Evolutionary conservation across 2,329 filamentous ascomycete genomes (phyloP).

Genomic region (Penicillium sp.): DNA sequence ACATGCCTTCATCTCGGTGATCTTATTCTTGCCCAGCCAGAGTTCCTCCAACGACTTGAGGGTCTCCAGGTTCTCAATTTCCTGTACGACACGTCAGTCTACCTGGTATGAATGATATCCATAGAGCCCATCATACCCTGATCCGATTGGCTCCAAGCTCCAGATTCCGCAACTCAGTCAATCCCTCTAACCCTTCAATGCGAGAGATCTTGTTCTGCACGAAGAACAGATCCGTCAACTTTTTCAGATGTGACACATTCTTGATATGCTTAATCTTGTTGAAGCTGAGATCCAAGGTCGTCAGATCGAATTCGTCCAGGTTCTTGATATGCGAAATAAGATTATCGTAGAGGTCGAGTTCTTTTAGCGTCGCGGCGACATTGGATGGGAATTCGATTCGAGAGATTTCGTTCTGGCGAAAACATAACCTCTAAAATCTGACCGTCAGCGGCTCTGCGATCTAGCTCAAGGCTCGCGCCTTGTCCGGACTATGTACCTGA

Average conservation of each 20-base stretch:
- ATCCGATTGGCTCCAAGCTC: conserved; percentile 93
- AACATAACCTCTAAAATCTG: conserved; percentile 65
- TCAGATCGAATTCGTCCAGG: conserved; percentile 75
- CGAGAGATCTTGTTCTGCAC: conserved; percentile 90
- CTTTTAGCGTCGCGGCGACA: conserved; percentile 66
- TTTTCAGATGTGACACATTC: conserved; percentile 71
- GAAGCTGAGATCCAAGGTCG: conserved; percentile 85
- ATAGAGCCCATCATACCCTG: conserved; percentile 45
- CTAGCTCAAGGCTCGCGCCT: not conserved
- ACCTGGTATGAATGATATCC: too few relatives aligned
- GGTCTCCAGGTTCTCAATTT: conserved; percentile 80
- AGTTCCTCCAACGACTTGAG: conserved; percentile 78
- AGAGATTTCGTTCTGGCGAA: conserved; percentile 88
- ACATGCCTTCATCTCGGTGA: conserved; percentile 69
- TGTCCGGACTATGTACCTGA: conserved; percentile 43
- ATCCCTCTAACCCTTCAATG: conserved; percentile 78
- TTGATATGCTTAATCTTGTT: conserved; percentile 99
- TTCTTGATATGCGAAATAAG: conserved; percentile 82
- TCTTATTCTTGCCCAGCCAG: conserved; percentile 97
- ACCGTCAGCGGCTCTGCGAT: not conserved
- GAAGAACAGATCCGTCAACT: conserved; percentile 82
- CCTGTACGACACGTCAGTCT: conserved; percentile 37
- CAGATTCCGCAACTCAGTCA: conserved; percentile 74
- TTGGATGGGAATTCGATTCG: conserved; percentile 70
- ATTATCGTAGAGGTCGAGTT: conserved; percentile 97